Evolutionary conservation across 495 filamentous ascomycete species (phyloP).

Genomic region (Cryomyces minteri): DNA sequence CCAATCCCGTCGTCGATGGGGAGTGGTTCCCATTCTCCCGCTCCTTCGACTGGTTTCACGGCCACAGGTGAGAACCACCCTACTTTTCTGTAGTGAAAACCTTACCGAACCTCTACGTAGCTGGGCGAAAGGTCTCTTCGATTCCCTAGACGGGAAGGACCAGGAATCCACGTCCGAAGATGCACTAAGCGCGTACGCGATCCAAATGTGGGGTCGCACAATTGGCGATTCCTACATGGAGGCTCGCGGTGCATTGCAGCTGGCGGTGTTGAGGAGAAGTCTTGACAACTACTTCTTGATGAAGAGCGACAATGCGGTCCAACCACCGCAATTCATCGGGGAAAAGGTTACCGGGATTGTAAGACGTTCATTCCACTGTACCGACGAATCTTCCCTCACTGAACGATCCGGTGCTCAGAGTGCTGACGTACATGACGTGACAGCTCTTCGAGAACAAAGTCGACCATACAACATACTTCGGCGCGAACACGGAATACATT

Average conservation of each 20-base stretch:
- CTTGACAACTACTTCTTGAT: constrained; percentile 72
- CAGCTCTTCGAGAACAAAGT: constrained; percentile 96
- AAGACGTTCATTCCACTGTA: too few species aligned
- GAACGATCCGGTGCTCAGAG: too few species aligned
- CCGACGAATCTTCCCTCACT: too few species aligned
- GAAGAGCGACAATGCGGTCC: constrained; percentile 45
- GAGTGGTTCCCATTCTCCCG: constrained; percentile 68
- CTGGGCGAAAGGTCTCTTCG: constrained; percentile 44
- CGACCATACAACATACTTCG: constrained; percentile 91
- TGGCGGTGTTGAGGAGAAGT: constrained; percentile 50
- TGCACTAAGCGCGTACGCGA: constrained; percentile 56
- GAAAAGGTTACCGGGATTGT: constrained; percentile 87
- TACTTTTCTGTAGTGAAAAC: too few species aligned
- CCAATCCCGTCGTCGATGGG: constrained; percentile 48
- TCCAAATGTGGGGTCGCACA: constrained; percentile 86
- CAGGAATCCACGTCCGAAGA: constrained; percentile 88
- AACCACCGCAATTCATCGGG: constrained; percentile 55
- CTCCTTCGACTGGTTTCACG: constrained; percentile 83
- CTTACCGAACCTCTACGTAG: too few species aligned
- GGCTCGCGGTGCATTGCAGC: constrained; percentile 69
- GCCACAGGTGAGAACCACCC: constrained; percentile 67
- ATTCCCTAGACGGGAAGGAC: constrained; percentile 75
- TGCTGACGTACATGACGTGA: too few species aligned
- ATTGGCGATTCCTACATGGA: constrained; percentile 65
- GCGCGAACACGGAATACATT: constrained; percentile 58